Conservation (phyloP, 495 filamentous ascomycete species). For the Cercophora samala region DNA sequence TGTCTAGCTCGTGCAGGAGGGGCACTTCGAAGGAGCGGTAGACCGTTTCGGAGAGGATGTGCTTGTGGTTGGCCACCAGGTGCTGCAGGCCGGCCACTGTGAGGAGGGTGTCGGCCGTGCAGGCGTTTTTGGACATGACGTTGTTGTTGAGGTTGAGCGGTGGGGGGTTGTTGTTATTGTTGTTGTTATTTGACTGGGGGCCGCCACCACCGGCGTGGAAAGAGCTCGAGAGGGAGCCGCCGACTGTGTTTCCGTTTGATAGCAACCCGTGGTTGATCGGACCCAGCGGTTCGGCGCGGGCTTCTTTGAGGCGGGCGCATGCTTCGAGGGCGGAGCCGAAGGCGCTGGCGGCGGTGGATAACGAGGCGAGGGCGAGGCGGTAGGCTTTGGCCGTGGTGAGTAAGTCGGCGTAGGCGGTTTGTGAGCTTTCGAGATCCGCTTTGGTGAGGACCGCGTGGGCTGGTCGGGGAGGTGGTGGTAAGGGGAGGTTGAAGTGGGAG, state of each 20-base stretch:
- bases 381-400: slow-evolving; percentile 57
- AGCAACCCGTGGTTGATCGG: neutral
- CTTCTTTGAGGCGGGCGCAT: slow-evolving; percentile 61
- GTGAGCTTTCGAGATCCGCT: slow-evolving; percentile 57
- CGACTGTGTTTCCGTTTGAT: neutral
- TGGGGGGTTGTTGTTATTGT: neutral
- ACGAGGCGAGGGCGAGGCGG: slow-evolving; percentile 53
- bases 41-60: slow-evolving; percentile 61
- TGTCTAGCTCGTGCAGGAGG: slow-evolving; percentile 60
- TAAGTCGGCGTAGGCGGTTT: slow-evolving; percentile 58
- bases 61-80: slow-evolving; percentile 62
- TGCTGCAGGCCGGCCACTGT: slow-evolving; percentile 61
- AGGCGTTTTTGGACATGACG: slow-evolving; percentile 41
- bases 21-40: slow-evolving; percentile 64
- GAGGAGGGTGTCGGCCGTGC: slow-evolving; percentile 58
- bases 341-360: slow-evolving; percentile 55
- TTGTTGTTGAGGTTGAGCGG: slow-evolving; percentile 16
- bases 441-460: slow-evolving; percentile 57
- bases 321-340: slow-evolving; percentile 61
- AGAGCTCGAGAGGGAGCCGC: slow-evolving; percentile 6
- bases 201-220: slow-evolving; percentile 25
- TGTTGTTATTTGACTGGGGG: slow-evolving; percentile 11
- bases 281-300: slow-evolving; percentile 48
- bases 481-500: slow-evolving; percentile 54
- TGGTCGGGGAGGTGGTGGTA: slow-evolving; percentile 54